Evolutionary conservation across 768 basidiomycete species (phyloP), one percentile per base, ranked within the genome.

Genomic region (Mycena galericulata): DNA sequence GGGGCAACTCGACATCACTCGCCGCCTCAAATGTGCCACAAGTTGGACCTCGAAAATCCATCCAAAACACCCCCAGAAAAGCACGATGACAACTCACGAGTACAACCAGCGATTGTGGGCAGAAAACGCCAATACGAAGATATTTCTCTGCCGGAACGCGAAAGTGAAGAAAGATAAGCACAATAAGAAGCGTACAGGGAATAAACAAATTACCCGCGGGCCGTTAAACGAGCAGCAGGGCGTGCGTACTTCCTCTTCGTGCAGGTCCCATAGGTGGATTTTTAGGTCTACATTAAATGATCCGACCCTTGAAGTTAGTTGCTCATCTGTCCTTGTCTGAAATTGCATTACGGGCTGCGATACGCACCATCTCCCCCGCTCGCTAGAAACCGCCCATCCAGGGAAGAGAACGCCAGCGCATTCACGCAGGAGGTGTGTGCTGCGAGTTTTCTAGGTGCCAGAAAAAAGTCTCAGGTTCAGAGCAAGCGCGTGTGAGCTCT

Each of bases 81-180:
- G n/a, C n/a, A n/a, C n/a, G n/a, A n/a, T n/a, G 26, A 49, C 29
- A 32, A 81, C 91, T 75, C 67, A 93, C 92, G 89, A 88, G 75
- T 87, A 87, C 45, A 94, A 75, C 73, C 84, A 89, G 57, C 84
- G 85, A 72, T 90, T 91, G 24, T 84, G 83, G 0, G 89, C 85
- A 8, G 92, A 93, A 79, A 94, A 93, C 51, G 86, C 86, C 32
- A 94, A 80, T 20, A 87, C 85, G 76, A 95, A 89, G 38, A 94
- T 86, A 71, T 93, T 93, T 45, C 84, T 85, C 93, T 94, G 69
- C n/a, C n/a, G n/a, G n/a, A n/a, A n/a, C n/a, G n/a, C n/a, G n/a
- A n/a, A n/a, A n/a, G 29, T 14, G 11, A 27, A 30, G 30, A 36
- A 43, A 22, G 24, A 49, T 49, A 46, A 73, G 74, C 27, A 72